These are phyloP conservation scores for Athelia psychrophila DNA, from an alignment of 1,284 basidiomycete genomes.

Conservation along the genomic window DNA sequence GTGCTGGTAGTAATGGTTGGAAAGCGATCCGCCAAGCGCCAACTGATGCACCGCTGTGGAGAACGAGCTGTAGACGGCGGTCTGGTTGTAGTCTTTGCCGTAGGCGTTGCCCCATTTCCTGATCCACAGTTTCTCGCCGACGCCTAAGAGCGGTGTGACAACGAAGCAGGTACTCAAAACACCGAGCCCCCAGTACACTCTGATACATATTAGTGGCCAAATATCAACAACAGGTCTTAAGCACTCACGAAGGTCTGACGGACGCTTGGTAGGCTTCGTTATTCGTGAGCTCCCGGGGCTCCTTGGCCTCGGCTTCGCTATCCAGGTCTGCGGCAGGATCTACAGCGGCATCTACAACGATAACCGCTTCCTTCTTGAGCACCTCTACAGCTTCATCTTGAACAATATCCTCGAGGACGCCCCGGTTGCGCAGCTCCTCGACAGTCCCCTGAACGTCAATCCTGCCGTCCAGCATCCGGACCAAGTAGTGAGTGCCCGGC, in stretches of 20 bases:
- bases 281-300: conserved; percentile 62
- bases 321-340: conserved; percentile 23
- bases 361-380: conserved; percentile 19
- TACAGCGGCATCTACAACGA: conserved; percentile 8
- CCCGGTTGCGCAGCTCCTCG: conserved; percentile 53
- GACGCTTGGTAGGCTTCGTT: conserved; percentile 81
- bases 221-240: not conserved
- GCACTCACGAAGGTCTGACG: conserved; percentile 62
- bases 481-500: conserved; percentile 58
- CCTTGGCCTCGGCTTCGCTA: conserved; percentile 33
- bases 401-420: conserved; percentile 56
- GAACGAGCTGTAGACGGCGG: conserved; percentile 47
- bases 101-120: not conserved
- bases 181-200: conserved; percentile 62
- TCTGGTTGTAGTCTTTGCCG: conserved; percentile 41
- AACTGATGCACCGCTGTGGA: not conserved
- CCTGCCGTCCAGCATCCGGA: conserved; percentile 72
- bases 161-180: conserved; percentile 49
- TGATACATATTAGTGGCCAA: conserved; percentile 21
- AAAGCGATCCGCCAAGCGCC: too few relatives aligned
- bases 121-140: not conserved
- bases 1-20: too few relatives aligned
- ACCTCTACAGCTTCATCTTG: conserved; percentile 32
- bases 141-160: conserved; percentile 34
- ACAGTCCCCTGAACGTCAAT: conserved; percentile 69